Evolutionary conservation across 768 basidiomycete genomes (phyloP).

Genomic region (Thelephora ganbajun): DNA sequence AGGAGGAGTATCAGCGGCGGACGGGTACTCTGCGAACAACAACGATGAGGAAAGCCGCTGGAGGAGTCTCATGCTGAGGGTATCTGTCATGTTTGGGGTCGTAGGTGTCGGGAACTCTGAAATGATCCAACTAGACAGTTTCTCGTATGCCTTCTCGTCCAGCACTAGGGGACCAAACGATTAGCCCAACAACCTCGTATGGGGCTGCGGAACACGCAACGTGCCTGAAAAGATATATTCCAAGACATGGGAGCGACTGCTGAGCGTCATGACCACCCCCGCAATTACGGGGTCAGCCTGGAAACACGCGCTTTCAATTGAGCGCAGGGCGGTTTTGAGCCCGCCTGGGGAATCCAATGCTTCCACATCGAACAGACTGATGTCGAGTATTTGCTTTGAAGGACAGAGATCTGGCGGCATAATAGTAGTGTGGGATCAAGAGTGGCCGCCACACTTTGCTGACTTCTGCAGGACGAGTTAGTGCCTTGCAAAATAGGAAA

Average conservation of each 20-base stretch:
- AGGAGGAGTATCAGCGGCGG: not conserved
- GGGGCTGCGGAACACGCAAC: not conserved
- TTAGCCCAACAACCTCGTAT: not conserved
- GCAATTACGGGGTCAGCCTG: not conserved
- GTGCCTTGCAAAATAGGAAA: no score
- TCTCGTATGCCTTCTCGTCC: not conserved
- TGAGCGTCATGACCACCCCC: not conserved
- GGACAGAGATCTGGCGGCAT: not conserved
- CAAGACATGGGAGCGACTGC: not conserved
- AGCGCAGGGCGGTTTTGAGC: not conserved
- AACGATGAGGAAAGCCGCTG: not conserved
- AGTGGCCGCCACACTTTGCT: no score
- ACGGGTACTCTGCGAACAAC: not conserved
- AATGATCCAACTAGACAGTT: not conserved
- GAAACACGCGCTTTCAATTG: not conserved
- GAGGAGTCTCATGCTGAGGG: not conserved
- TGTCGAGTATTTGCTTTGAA: not conserved
- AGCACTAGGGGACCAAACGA: not conserved
- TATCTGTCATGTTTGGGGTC: not conserved
- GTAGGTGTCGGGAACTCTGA: not conserved
- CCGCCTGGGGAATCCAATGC: not conserved
- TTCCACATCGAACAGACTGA: not conserved
- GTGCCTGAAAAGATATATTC: conserved; percentile 6
- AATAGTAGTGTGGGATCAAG: no score
- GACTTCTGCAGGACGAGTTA: no score